phyloP scores from a whole-genome alignment of 116 monocot genomes.

The Dioscorea cayenensis region DNA sequence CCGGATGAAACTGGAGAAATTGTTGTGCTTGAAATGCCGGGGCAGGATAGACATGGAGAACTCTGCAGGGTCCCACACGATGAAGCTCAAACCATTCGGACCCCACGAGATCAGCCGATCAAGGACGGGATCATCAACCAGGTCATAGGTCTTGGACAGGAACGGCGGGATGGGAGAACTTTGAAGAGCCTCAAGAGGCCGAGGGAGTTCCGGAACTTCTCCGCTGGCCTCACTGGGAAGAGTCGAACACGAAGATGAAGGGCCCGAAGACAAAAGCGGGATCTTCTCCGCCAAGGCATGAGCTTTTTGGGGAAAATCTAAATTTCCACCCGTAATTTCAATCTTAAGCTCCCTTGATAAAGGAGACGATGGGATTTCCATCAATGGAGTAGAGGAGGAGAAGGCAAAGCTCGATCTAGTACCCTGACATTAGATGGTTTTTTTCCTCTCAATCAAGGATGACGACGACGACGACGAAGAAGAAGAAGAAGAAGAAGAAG shows the following conservation, averaged over 20 bases:
- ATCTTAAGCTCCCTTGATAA: constrained; percentile 16
- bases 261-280: not conserved
- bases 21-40: constrained; percentile 64
- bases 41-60: constrained; percentile 44
- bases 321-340: not conserved
- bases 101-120: constrained; percentile 47
- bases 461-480: not conserved
- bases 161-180: constrained; percentile 40
- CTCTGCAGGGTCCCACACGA: constrained; percentile 47
- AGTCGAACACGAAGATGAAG: not conserved
- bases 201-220: constrained; percentile 7
- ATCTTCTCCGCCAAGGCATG: not conserved
- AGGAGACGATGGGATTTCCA: not conserved
- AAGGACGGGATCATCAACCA: constrained; percentile 35
- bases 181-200: constrained; percentile 42
- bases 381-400: constrained; percentile 3
- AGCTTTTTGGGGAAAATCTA: not conserved
- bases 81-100: constrained; percentile 36
- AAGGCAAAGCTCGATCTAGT: not conserved
- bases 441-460: too few relatives aligned
- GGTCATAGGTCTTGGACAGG: constrained; percentile 56
- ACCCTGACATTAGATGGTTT: too few relatives aligned
- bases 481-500: not conserved
- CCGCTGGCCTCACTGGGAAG: not conserved
- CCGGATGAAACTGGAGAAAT: constrained; percentile 69